phyloP scores from a whole-genome alignment of 108 stramenopile species.

The Fragilaria radians region DNA sequence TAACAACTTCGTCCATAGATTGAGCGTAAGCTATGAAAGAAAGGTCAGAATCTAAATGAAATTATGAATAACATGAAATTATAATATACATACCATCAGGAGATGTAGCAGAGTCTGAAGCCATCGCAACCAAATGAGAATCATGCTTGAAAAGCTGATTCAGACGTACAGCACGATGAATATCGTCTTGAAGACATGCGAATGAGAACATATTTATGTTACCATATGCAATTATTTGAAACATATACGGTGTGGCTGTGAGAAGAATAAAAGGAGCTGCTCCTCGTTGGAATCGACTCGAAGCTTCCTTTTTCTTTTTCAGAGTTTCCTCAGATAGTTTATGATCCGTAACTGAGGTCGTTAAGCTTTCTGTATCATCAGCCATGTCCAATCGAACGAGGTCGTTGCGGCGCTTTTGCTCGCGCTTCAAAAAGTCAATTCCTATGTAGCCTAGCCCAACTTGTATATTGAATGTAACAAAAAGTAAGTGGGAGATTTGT shows the following conservation, averaged over 20 bases:
- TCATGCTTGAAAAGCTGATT: slow-evolving; percentile 77
- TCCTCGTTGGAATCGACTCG: slow-evolving; percentile 50
- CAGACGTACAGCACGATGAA: slow-evolving; percentile 75
- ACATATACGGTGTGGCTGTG: slow-evolving; percentile 77
- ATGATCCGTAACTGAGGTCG: neutral
- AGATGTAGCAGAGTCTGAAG: slow-evolving; percentile 59
- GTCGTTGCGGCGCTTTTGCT: slow-evolving; percentile 71
- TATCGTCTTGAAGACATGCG: slow-evolving; percentile 59
- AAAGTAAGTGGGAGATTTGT: slow-evolving; percentile 59
- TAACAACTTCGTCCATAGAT: slow-evolving; percentile 66
- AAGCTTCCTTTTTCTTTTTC: slow-evolving; percentile 23
- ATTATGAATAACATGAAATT: slow-evolving; percentile 1
- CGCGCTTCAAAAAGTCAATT: slow-evolving; percentile 66
- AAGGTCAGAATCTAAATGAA: neutral
- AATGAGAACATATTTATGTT: slow-evolving; percentile 77
- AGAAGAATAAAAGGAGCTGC: slow-evolving; percentile 77
- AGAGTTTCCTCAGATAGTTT: slow-evolving; percentile 4
- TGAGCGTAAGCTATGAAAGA: slow-evolving; percentile 36
- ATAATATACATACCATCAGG: slow-evolving; percentile 39
- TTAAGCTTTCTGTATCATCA: neutral
- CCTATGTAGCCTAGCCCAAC: slow-evolving; percentile 80
- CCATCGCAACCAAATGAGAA: slow-evolving; percentile 55
- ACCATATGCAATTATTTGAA: slow-evolving; percentile 76
- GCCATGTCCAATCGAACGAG: slow-evolving; percentile 72
- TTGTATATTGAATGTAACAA: slow-evolving; percentile 86